phyloP scores from a whole-genome alignment of 2,329 filamentous ascomycete genomes.

The Calonectria pauciramosa region DNA sequence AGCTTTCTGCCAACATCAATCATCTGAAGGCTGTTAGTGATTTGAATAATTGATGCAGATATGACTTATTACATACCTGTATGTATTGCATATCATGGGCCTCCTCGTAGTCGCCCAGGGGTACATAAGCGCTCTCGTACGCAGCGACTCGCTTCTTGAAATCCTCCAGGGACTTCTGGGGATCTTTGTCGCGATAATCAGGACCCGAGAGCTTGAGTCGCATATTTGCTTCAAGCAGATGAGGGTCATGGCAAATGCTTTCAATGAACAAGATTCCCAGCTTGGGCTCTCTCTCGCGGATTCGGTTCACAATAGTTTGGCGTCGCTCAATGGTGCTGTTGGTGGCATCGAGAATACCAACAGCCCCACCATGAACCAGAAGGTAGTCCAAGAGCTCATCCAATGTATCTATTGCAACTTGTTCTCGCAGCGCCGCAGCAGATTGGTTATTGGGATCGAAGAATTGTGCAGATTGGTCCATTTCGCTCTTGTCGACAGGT shows the following conservation, averaged over 20 bases:
- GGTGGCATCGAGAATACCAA: slow-evolving; percentile 96
- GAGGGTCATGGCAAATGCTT: slow-evolving; percentile 89
- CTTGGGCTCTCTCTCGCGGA: slow-evolving; percentile 85
- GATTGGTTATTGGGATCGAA: slow-evolving; percentile 92
- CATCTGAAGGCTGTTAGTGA: slow-evolving; percentile 70
- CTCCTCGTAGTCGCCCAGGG: slow-evolving; percentile 92
- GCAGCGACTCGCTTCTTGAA: slow-evolving; percentile 94
- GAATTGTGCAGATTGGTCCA: slow-evolving; percentile 93
- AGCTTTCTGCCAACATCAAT: slow-evolving; percentile 97
- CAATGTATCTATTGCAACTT: slow-evolving; percentile 91
- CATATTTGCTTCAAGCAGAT: slow-evolving; percentile 95
- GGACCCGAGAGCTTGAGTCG: slow-evolving; percentile 95
- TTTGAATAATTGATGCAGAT: neutral
- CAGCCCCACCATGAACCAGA: slow-evolving; percentile 83
- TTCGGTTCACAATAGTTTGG: slow-evolving; percentile 85
- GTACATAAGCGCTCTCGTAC: slow-evolving; percentile 94
- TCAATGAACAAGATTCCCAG: slow-evolving; percentile 96
- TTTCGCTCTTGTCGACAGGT: slow-evolving; percentile 55
- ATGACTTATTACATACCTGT: slow-evolving; percentile 63
- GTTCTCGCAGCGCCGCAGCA: slow-evolving; percentile 87
- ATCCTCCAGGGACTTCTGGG: slow-evolving; percentile 84
- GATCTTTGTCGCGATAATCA: slow-evolving; percentile 96
- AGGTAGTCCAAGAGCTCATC: slow-evolving; percentile 95
- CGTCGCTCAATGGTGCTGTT: slow-evolving; percentile 94
- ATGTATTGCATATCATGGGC: slow-evolving; percentile 93